These are phyloP conservation scores for Lagenidium sp. DNA, from an alignment of 352 stramenopile genomes.

Conservation along the genomic window DNA sequence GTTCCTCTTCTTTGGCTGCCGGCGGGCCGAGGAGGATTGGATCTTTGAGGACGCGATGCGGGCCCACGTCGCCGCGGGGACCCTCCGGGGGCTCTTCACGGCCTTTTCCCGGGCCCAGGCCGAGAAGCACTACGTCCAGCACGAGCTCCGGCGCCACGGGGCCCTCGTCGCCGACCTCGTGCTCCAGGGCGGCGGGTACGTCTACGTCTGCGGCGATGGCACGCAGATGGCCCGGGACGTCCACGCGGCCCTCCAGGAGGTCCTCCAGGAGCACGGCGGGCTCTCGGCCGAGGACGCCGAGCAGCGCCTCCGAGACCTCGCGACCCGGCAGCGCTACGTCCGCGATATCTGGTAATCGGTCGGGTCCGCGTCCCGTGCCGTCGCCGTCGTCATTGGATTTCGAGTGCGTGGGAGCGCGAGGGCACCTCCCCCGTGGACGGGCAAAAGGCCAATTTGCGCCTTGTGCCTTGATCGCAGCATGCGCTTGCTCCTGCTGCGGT, in stretches of 20 bases:
- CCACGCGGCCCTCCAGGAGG: slow-evolving; percentile 67
- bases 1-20: slow-evolving; percentile 94
- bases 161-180: slow-evolving; percentile 69
- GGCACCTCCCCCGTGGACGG: too few relatives aligned
- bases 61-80: slow-evolving; percentile 51
- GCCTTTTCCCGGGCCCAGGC: slow-evolving; percentile 90
- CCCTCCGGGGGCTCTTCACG: slow-evolving; percentile 77
- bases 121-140: slow-evolving; percentile 93
- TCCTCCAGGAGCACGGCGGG: slow-evolving; percentile 65
- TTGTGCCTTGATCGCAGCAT: too few relatives aligned
- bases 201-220: slow-evolving; percentile 96
- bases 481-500: too few relatives aligned
- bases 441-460: too few relatives aligned
- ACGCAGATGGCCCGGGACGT: slow-evolving; percentile 95
- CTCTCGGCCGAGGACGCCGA: slow-evolving; percentile 51
- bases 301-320: slow-evolving; percentile 41
- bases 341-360: slow-evolving; percentile 90
- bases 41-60: slow-evolving; percentile 88
- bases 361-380: too few relatives aligned
- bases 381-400: too few relatives aligned
- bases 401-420: too few relatives aligned
- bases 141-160: slow-evolving; percentile 58
- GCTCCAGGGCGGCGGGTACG: slow-evolving; percentile 56
- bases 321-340: slow-evolving; percentile 74
- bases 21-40: slow-evolving; percentile 84